These are phyloP conservation scores for Elymus sibiricus DNA, from an alignment of 176 grass and related monocot species.

Conservation along the genomic window DNA sequence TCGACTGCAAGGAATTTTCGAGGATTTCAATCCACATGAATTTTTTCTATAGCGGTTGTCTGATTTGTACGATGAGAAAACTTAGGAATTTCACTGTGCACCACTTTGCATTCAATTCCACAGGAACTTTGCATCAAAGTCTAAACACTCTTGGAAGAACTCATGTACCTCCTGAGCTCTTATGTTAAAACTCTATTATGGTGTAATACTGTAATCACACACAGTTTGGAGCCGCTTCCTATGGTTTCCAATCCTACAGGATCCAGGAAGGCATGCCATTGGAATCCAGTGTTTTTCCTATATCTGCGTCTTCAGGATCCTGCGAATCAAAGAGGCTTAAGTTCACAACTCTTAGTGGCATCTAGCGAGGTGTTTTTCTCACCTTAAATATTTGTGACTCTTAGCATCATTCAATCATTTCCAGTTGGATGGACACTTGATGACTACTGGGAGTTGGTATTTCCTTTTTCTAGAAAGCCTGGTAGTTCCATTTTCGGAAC, in stretches of 20 bases:
- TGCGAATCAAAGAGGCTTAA: neutral
- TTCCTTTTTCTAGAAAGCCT: neutral
- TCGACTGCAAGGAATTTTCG: neutral
- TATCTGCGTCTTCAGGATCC: neutral
- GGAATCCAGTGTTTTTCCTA: neutral
- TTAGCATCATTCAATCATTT: neutral
- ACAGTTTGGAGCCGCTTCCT: neutral
- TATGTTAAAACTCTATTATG: neutral
- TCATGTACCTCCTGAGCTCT: neutral
- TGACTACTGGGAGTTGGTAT: neutral
- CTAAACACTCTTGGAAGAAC: neutral
- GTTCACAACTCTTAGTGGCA: neutral
- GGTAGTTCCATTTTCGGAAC: neutral
- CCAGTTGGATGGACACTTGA: neutral
- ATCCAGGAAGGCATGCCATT: neutral
- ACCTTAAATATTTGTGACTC: neutral
- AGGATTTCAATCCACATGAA: neutral
- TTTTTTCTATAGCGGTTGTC: neutral
- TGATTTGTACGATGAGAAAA: neutral
- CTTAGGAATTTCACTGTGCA: neutral
- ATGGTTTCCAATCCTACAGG: neutral
- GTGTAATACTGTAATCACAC: neutral
- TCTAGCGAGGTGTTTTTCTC: neutral
- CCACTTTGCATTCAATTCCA: neutral
- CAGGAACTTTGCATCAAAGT: neutral